Conservation (phyloP, 2,329 filamentous ascomycete genomes). For the Arthrobotrys entomopaga region DNA sequence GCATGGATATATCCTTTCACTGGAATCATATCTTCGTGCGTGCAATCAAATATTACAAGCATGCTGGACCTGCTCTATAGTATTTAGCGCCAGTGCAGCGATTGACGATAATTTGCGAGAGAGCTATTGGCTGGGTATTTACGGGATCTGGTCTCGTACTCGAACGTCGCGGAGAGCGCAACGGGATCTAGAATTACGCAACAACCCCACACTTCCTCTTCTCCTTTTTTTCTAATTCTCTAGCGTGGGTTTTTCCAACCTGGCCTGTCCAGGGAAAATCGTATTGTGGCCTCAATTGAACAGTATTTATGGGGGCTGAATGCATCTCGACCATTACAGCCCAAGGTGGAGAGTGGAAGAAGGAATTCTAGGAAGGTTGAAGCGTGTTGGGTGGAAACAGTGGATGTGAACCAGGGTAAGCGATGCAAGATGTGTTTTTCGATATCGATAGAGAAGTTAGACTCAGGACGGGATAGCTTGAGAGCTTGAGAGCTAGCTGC, state of each 20-base stretch:
- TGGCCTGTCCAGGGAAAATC: not conserved
- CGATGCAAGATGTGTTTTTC: conserved; percentile 41
- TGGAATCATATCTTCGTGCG: too few species aligned
- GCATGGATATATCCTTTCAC: too few species aligned
- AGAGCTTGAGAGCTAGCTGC: too few species aligned
- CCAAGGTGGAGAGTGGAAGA: not conserved
- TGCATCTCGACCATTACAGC: conserved; percentile 19
- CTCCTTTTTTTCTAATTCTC: not conserved
- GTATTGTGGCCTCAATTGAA: conserved; percentile 13
- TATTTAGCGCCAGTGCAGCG: too few species aligned
- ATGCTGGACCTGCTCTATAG: too few species aligned
- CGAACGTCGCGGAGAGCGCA: too few species aligned
- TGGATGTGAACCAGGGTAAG: conserved; percentile 24
- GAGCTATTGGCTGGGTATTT: conserved; percentile 37
- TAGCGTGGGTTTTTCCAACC: not conserved
- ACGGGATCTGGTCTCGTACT: conserved; percentile 10
- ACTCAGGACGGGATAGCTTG: not conserved
- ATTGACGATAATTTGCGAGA: conserved; percentile 14
- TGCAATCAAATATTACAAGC: too few species aligned
- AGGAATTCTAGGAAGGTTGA: conserved; percentile 7
- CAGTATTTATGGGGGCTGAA: conserved; percentile 12
- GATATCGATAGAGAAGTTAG: conserved; percentile 45
- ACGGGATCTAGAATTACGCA: not conserved
- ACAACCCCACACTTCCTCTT: conserved; percentile 28
- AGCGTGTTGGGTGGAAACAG: conserved; percentile 22